Base-by-base conservation (phyloP, 371 early-diverging fungal genomes). In the Haplosporangium sp. region DNA sequence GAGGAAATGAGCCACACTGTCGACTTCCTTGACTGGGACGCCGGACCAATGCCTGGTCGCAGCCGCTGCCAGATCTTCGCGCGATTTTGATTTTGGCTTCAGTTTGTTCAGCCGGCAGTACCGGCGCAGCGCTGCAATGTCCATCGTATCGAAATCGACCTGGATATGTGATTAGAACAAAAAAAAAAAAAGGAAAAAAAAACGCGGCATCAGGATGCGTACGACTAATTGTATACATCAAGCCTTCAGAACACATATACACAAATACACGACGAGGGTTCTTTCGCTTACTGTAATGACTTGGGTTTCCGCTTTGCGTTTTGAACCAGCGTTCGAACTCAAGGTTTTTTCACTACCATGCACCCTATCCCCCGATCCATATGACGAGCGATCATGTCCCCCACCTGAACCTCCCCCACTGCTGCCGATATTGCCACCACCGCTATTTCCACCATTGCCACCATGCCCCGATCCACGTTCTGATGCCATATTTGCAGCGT, bases 61-160 rank as follows among this genome's bases (percentile, higher is more conserved):
- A 23, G 55, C 73, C 6, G 65, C 20, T 8, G 37, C 69, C 12
- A 77, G 57, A 53, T 72, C 79, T 0, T 77, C 79, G 10, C 55
- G 67, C 45, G 64, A 55, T 47, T 68, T 71, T 7, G 72, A 61
- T 41, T 61, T 71, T 60, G 79, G 69, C 50, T 72, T 77, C 10
- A 77, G 65, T n/a, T 77, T 72, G 66, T 77, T 71, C 50, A 77
- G 50, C 40, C 79, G 57, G 46, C 79, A 77, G 41, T 77, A 77
- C 52, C 79, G 72, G 18, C 79, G 79, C 57, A 77, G 40, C 45
- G 73, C 67, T 21, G 67, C 21, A 7, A 64, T 40, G 42, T 72
- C 79, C 73, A 77, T 47, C 0, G 64, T 48, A 41, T 21, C 41
- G 42, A 77, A 67, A 6, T 77, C 79, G 23, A 77, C 57, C 79